Base-by-base conservation (phyloP, 768 basidiomycete species). In the Glaciozyma martinii region DNA sequence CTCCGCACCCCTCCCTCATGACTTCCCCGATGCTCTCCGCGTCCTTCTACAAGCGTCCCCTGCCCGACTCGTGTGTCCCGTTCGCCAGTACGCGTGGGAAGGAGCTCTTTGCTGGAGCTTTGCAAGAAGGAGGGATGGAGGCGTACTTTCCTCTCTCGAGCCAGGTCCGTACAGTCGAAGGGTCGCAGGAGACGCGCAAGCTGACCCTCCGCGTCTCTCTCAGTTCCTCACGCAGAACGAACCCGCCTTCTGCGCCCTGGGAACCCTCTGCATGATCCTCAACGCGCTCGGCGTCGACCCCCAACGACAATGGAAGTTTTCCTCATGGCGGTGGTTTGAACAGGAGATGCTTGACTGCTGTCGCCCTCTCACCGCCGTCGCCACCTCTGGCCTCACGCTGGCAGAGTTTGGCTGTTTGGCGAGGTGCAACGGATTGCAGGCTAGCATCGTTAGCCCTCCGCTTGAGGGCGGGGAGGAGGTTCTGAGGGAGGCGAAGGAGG, bases 201-300 rank as follows among this genome's bases (percentile, higher is more conserved):
- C 27, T 18, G 29, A 19, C 19, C 18, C 47, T 6, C n/a, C n/a
- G n/a, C n/a, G n/a, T n/a, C 0, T 15, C 25, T 29, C 46, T 9
- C 42, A 55, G 42, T 29, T 61, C 60, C 37, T 18, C n/a, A 37
- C 56, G 18, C 72, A 73, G 56, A 65, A 70, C 32, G 72, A 73
- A 19, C 71, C 72, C 0, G 72, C 72, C 0, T 73, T 44, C 44
- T 73, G 72, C 40, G 72, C 59, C 1, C 56, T 73, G n/a, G 72
- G 61, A 3, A 72, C 71, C 0, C 67, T 73, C 15, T 63, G 62
- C 16, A 72, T 66, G 64, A 64, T 73, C 40, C 61, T 73, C 18
- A 73, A 73, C 60, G 54, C 65, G 12, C 65, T 73, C 53, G 68
- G 67, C 23, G 67, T 73, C 13, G 72, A 73, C 53, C 72, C 72